Evolutionary conservation across 352 stramenopile genomes (phyloP), one percentile per base, ranked within the genome.

Genomic region (Globisporangium splendens): DNA sequence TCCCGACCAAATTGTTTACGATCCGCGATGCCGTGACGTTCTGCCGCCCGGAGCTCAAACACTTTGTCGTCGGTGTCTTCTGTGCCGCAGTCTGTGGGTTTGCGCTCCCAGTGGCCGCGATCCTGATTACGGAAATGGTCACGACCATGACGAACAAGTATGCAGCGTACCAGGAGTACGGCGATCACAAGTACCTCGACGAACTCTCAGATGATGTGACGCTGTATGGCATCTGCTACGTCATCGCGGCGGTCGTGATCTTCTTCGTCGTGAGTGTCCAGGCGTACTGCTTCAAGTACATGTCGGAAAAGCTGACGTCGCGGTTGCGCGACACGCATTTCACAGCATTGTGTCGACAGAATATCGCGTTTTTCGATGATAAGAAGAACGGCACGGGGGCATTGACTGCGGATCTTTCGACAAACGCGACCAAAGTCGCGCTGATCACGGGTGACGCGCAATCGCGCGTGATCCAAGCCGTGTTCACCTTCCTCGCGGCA

Each of bases 281-380:
- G 44, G 60, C 61, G 11, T 86, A 73, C 50, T 69, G 61, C 35
- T 86, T 85, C 57, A 75, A 76, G 21, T 77, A 70, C 58, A 80
- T 82, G 47, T 70, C 63, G 35, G 77, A 88, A 50, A 78, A 77
- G 48, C 65, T 85, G 22, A 73, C 71, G 15, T 77, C 73, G 0
- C 69, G 72, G 0, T 53, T 87, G 12, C 70, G 77, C 8, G 10
- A 43, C 14, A 13, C 14, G 2, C 2, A 43, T 8, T 43, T 43
- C 8, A 2, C 1, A 13, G 38, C 38, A 10, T 10, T 43, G 3
- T 43, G 38, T 10, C 38, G 38, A 1, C 38, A 43, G 14, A 17
- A 43, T 43, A 10, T 43, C 11, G 38, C 2, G 3, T 43, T 43
- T 10, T 43, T 43, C 8, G 38, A 43, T 43, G 11, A 3, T 10